Evolutionary conservation across 106 monocot species (phyloP).

Genomic region (Apostasia shenzhenica): DNA sequence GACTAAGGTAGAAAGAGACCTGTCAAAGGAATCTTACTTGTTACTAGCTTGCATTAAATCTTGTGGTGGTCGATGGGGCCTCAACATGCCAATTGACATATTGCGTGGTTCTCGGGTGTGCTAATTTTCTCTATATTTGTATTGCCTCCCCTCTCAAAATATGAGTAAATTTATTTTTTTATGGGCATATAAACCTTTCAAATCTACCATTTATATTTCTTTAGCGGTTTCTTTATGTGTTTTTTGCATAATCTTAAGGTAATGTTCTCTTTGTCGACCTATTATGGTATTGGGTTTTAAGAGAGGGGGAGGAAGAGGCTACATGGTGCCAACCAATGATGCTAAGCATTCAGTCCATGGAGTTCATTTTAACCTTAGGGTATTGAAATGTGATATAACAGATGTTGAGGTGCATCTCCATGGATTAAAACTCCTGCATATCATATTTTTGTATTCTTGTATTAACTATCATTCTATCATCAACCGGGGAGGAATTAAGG

Average conservation of each 20-base stretch:
- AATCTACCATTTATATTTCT: not conserved
- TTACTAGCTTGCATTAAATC: constrained; percentile 77
- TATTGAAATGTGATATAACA: too few relatives aligned
- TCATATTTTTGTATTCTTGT: too few relatives aligned
- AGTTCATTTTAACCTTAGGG: too few relatives aligned
- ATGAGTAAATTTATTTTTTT: not conserved
- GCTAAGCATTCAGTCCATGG: too few relatives aligned
- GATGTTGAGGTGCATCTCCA: too few relatives aligned
- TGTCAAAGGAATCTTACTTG: constrained; percentile 82
- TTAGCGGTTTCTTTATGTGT: not conserved
- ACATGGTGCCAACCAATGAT: too few relatives aligned
- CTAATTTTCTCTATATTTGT: not conserved
- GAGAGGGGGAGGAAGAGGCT: too few relatives aligned
- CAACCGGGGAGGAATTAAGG: too few relatives aligned
- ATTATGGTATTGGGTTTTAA: too few relatives aligned
- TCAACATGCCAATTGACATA: constrained; percentile 91
- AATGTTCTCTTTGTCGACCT: too few relatives aligned
- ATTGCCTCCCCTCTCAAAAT: not conserved
- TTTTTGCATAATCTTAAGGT: not conserved
- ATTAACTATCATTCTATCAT: too few relatives aligned
- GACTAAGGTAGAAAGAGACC: constrained; percentile 63
- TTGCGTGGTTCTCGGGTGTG: constrained; percentile 94
- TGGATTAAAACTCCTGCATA: too few relatives aligned
- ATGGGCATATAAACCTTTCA: not conserved
- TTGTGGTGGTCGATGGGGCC: constrained; percentile 83